Evolutionary conservation across 1,139 yeast species (phyloP), one percentile per base, ranked within the genome.

Genomic region (Yamadazyma buinensis): DNA sequence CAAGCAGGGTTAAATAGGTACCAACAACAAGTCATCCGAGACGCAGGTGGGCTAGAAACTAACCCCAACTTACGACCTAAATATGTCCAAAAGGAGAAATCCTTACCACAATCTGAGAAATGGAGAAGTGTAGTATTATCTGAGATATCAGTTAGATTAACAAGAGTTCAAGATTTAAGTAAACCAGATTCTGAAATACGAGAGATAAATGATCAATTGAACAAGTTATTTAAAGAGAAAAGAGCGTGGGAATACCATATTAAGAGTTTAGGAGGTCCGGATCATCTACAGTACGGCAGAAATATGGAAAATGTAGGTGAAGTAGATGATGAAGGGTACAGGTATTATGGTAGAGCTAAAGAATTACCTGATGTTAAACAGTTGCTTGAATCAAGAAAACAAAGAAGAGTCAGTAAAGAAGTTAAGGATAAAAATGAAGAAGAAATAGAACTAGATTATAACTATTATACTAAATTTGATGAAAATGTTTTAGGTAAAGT

Each of bases 281-380:
- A 83, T 49, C 75, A 77, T 48, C 48, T 74, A 5, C 45, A 49
- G 29, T 52, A 46, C 33, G 51, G 56, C 7, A 48, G 50, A 15
- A 51, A 51, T 26, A 49, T 61, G 37, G 53, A 51, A 20, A 46
- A 43, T 22, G 49, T 55, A 10, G 68, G 66, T 3, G 41, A 49
- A 7, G 28, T 43, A 22, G 52, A 51, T 29, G 52, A 65, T 12
- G 62, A 76, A 33, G 85, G 88, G 1, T 79, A 77, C 48, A 60
- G 84, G 43, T 88, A 85, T 55, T 88, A 78, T 59, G 97, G 97
- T 0, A 59, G 95, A 32, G 95, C 96, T 0, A 70, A 77, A 35
- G 94, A 86, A 30, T 59, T 88, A 11, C 85, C 90, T 0, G 95
- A 86, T 44, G 90, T 83, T 4, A 72, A 75, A 41, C 72, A 74